Conservation (phyloP, 148 eudicot species). For the Diospyros kaki region DNA sequence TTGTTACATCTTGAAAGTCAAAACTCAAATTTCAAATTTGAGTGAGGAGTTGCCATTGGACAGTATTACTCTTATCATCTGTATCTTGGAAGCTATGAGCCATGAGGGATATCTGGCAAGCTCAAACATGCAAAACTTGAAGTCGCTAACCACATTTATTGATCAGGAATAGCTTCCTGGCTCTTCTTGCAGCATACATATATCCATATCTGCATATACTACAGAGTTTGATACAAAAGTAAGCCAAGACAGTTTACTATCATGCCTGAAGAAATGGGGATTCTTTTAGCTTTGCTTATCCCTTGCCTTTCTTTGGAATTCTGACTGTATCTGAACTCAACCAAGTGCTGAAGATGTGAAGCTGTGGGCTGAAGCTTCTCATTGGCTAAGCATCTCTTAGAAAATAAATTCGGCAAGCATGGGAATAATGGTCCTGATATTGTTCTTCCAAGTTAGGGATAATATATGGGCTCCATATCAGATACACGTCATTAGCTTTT, state of each 20-base stretch:
- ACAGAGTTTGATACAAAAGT: background rate
- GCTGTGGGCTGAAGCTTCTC: too few species aligned
- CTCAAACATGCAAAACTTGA: conserved; percentile 4
- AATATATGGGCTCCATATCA: background rate
- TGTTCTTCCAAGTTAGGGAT: background rate
- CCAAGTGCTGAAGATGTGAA: too few species aligned
- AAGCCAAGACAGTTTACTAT: background rate
- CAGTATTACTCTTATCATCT: background rate
- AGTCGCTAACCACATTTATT: background rate
- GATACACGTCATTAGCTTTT: background rate
- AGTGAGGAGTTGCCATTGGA: background rate
- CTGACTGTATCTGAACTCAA: background rate
- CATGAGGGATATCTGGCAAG: background rate
- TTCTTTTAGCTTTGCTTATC: too few species aligned
- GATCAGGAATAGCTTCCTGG: background rate
- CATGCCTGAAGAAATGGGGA: too few species aligned
- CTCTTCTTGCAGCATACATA: background rate
- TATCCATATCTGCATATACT: background rate
- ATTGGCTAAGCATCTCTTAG: background rate
- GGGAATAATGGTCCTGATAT: background rate
- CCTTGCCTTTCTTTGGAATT: background rate
- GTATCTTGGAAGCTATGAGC: background rate
- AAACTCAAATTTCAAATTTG: background rate
- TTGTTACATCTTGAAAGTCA: background rate
- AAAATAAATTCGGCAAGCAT: background rate